phyloP scores from a whole-genome alignment of 768 basidiomycete genomes.

The Suillus placidus region DNA sequence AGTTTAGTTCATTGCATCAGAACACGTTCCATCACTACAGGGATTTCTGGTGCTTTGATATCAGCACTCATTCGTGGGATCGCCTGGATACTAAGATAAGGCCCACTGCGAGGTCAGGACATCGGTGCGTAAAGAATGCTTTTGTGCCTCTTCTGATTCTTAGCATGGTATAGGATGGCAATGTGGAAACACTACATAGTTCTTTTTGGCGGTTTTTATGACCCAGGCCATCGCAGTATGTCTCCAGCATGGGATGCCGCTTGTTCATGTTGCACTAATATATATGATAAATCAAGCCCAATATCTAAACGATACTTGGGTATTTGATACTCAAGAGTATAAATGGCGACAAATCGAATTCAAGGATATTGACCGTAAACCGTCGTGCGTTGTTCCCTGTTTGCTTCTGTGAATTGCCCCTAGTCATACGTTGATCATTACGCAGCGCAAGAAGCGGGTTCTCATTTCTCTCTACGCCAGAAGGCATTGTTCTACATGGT shows the following conservation, averaged over 20 bases:
- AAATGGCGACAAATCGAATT: slow-evolving; percentile 82
- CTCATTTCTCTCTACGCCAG: slow-evolving; percentile 76
- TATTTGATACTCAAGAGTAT: slow-evolving; percentile 85
- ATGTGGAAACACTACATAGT: slow-evolving; percentile 88
- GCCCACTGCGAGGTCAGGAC: slow-evolving; percentile 82
- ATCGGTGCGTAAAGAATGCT: slow-evolving; percentile 52
- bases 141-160: neutral
- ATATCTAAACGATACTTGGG: slow-evolving; percentile 83
- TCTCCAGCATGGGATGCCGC: neutral
- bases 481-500: slow-evolving; percentile 85
- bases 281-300: slow-evolving; percentile 48
- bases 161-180: slow-evolving; percentile 62
- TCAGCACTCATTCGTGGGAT: slow-evolving; percentile 81
- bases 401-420: too few relatives aligned
- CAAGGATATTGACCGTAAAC: slow-evolving; percentile 67
- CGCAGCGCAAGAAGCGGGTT: slow-evolving; percentile 77
- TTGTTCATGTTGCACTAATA: neutral
- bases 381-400: slow-evolving; percentile 55
- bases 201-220: slow-evolving; percentile 90
- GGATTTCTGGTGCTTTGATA: slow-evolving; percentile 88
- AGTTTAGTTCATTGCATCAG: slow-evolving; percentile 83
- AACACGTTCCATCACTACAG: slow-evolving; percentile 87
- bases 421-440: neutral
- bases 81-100: slow-evolving; percentile 83
- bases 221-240: slow-evolving; percentile 81